Base-by-base conservation (phyloP, 768 basidiomycete genomes). In the Auriscalpium microsporum region DNA sequence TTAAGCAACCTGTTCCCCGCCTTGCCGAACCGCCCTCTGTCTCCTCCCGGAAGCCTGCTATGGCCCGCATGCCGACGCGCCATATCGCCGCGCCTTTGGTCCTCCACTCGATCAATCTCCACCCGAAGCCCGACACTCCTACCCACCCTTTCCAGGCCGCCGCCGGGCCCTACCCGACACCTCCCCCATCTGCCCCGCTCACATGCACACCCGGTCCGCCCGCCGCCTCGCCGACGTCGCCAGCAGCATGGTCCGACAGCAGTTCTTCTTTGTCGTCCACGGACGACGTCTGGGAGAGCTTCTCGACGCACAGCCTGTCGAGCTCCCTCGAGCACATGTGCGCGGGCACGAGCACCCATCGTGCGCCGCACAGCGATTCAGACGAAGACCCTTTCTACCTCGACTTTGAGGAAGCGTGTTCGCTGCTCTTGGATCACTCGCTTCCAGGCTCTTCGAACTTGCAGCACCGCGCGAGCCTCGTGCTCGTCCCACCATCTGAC, bases 321-420 rank as follows among this genome's bases (percentile, higher is more conserved):
- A 50, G 50, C 37, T 50, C 50, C 19, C 13, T 28, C 6, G 50
- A 50, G 19, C 50, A 37, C 28, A 48, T 48, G 47, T n/a, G 28
- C 47, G 47, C 46, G 21, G n/a, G 21, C 16, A 13, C 19, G 50
- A 17, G 17, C 14, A 50, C 34, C 13, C 28, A 17, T 36, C 35
- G 50, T 17, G 50, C 35, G 13, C 4, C 35, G 13, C 4, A 37
- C n/a, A 36, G 35, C 4, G 50, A 50, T 2, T 58, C 59, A 4
- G 50, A 56, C 14, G 60, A 61, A 11, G 58, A 59, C 40, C 60
- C 58, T 3, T 61, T 61, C 52, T 45, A 56, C 46, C 59, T 55
- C 21, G 60, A 61, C 46, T 59, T 55, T n/a, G 60, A 61, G 42
- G 42, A 3, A 42, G n/a, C 53, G 37, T 49, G 55, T 10, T 50